A percentile compares a stretch with the other conserved stretches of the same genome.
phyloP scores from a whole-genome alignment of 495 filamentous ascomycete species.

The Aspergillus campestris region DNA sequence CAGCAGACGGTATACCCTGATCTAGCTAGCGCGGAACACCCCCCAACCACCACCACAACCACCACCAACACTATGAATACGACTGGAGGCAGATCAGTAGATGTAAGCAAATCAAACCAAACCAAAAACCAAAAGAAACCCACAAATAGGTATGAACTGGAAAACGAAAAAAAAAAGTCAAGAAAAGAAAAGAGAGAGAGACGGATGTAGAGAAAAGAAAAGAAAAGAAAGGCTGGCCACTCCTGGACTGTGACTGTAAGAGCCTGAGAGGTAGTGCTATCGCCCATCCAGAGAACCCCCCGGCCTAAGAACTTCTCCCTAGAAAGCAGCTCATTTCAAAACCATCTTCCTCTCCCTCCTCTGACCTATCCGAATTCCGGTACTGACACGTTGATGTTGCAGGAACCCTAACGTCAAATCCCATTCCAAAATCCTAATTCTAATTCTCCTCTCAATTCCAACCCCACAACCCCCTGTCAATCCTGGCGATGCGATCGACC shows the following conservation, averaged over 20 bases:
- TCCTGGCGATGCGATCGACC: neutral
- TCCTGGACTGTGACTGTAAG: no score
- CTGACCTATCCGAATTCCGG: slow-evolving; percentile 1
- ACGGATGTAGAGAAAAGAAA: no score
- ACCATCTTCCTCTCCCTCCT: neutral
- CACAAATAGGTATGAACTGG: no score
- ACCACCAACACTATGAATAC: neutral
- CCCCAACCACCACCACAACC: neutral
- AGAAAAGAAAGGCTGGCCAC: no score
- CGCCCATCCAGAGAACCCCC: no score
- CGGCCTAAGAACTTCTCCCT: no score
- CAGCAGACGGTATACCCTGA: slow-evolving; percentile 1
- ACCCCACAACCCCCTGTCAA: slow-evolving; percentile 2
- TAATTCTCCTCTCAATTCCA: neutral
- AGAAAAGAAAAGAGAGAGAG: no score
- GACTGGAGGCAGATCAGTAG: no score
- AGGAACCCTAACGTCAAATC: neutral
- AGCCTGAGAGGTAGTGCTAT: no score
- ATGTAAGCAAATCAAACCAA: no score
- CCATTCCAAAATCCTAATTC: no score
- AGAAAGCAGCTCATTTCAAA: neutral
- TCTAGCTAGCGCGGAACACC: neutral
- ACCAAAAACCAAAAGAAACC: slow-evolving; percentile 1
- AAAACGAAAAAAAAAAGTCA: no score
- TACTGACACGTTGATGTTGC: slow-evolving; percentile 14